Evolutionary conservation across 192 early-diverging fungal genomes (phyloP).

Genomic region (Backusella tuberculispora): DNA sequence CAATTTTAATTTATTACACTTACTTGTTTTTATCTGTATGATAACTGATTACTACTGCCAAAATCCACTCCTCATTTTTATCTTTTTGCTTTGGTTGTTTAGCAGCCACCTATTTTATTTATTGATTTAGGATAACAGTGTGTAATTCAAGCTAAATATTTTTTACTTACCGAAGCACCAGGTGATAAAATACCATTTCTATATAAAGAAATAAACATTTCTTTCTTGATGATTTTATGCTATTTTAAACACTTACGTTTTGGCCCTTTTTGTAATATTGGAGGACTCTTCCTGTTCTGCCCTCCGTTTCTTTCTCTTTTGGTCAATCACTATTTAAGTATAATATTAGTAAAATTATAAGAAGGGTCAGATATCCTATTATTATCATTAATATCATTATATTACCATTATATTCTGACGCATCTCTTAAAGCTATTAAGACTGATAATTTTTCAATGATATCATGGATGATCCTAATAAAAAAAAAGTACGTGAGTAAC

Average conservation of each 20-base stretch:
- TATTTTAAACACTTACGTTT: constrained; percentile 29
- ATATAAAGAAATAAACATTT: background rate
- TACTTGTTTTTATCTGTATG: constrained; percentile 56
- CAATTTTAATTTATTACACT: background rate
- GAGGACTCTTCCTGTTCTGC: constrained; percentile 33
- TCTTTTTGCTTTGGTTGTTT: constrained; percentile 55
- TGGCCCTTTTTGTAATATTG: constrained; percentile 32
- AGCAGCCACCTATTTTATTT: constrained; percentile 44
- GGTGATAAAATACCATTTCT: constrained; percentile 1
- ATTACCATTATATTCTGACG: constrained; percentile 27
- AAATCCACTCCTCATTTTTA: constrained; percentile 59
- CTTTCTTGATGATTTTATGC: background rate
- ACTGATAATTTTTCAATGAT: constrained; percentile 42
- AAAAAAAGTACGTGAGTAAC: background rate
- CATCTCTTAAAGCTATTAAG: constrained; percentile 23
- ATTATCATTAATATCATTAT: background rate
- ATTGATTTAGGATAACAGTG: background rate
- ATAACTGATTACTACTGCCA: constrained; percentile 51
- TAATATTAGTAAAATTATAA: background rate
- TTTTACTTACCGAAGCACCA: constrained; percentile 12
- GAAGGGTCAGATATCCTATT: background rate
- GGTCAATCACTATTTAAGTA: constrained; percentile 25
- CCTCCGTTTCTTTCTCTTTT: constrained; percentile 42
- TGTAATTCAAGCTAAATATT: background rate
- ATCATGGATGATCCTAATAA: constrained; percentile 19